Conservation (phyloP, 495 filamentous ascomycete species). For the Aspergillus haitiensis region DNA sequence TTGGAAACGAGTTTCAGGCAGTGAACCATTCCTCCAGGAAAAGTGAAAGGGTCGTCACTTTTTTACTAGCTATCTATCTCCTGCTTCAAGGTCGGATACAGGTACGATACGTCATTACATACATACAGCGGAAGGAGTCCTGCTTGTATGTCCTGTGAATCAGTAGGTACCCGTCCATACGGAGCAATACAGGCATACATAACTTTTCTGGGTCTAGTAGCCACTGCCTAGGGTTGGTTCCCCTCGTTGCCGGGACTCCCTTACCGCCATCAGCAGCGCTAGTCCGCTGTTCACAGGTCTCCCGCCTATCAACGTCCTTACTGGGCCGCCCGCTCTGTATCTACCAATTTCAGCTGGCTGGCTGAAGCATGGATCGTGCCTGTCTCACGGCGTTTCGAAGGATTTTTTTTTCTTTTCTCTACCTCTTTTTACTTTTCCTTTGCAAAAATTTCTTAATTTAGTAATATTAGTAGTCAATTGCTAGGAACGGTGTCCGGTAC, state of each 20-base stretch:
- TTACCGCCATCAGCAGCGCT: slow-evolving; percentile 42
- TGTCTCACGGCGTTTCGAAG: slow-evolving; percentile 33
- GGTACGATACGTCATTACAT: slow-evolving; percentile 14
- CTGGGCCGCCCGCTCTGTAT: slow-evolving; percentile 23
- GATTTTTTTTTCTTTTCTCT: slow-evolving; percentile 9
- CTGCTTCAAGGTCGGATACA: not conserved
- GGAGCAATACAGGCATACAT: slow-evolving; percentile 8
- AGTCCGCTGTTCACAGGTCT: slow-evolving; percentile 38
- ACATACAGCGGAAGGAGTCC: not conserved
- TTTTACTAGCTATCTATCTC: too few relatives aligned
- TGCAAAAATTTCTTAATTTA: not conserved
- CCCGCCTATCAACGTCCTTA: slow-evolving; percentile 38
- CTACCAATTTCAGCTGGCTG: slow-evolving; percentile 24
- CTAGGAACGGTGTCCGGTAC: not conserved
- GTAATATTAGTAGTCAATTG: not conserved
- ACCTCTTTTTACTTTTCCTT: slow-evolving; percentile 6
- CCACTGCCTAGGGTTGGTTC: slow-evolving; percentile 15
- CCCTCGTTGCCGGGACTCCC: slow-evolving; percentile 49
- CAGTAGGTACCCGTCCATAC: slow-evolving; percentile 21
- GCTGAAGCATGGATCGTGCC: slow-evolving; percentile 30
- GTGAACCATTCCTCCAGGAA: too few relatives aligned
- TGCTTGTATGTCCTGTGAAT: too few relatives aligned
- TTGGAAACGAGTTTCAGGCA: too few relatives aligned
- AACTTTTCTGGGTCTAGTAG: slow-evolving; percentile 10
- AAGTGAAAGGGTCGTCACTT: too few relatives aligned